These are phyloP conservation scores for Marasmius fiardii DNA, from an alignment of 1,284 basidiomycete species.

Conservation along the genomic window DNA sequence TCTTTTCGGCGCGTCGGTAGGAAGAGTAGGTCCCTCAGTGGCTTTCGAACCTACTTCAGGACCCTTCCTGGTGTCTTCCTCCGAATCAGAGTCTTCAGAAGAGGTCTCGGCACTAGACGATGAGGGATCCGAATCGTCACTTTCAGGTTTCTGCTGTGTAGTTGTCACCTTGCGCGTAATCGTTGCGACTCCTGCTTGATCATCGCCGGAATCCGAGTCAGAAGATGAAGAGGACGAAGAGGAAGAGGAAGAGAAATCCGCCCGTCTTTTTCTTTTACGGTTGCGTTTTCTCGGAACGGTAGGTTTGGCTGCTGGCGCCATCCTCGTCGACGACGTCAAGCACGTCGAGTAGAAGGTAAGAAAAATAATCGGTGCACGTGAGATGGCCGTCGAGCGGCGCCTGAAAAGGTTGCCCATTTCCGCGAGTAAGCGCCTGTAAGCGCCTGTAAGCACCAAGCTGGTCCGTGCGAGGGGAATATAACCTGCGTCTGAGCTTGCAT, in stretches of 20 bases:
- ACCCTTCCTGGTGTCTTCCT: background rate
- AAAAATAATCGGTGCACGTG: background rate
- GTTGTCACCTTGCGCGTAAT: slow-evolving; percentile 7
- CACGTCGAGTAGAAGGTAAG: background rate
- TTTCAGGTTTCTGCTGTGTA: slow-evolving; percentile 15
- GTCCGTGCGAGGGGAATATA: too few relatives aligned
- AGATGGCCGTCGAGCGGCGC: too few relatives aligned
- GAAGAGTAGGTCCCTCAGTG: background rate
- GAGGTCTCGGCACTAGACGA: background rate
- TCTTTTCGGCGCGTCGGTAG: slow-evolving; percentile 3
- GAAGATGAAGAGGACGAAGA: slow-evolving; percentile 39
- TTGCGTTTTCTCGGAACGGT: slow-evolving; percentile 39
- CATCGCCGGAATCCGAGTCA: slow-evolving; percentile 30
- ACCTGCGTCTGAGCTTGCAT: too few relatives aligned
- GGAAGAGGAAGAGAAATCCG: slow-evolving; percentile 40
- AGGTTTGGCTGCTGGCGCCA: slow-evolving; percentile 23
- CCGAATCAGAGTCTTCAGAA: background rate
- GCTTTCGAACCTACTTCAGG: too few relatives aligned
- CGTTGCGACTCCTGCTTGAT: background rate
- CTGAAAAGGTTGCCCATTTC: too few relatives aligned
- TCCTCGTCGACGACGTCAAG: slow-evolving; percentile 3
- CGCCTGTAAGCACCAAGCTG: too few relatives aligned
- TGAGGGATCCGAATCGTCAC: background rate
- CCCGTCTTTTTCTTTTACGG: slow-evolving; percentile 52
- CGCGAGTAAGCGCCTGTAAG: too few relatives aligned